Evolutionary conservation across 192 early-diverging fungal species (phyloP), one percentile per base, ranked within the genome.

Genomic region (Dimargaris verticillata): DNA sequence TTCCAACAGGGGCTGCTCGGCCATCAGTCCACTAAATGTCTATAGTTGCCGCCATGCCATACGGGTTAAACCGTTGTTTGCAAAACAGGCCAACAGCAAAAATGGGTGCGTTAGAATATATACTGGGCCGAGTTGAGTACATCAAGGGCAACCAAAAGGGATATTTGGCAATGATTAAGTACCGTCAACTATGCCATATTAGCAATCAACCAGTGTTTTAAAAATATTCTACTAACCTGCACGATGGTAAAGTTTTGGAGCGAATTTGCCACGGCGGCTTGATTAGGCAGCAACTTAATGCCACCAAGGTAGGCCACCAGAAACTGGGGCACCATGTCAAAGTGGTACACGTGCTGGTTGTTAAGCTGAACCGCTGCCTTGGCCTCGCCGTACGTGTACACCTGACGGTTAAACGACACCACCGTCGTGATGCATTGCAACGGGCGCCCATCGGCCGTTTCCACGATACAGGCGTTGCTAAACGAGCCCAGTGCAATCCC

Each of bases 291-390:
- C 5, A 15, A 4, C 53, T 41, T 55, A 6, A 41, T 24, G n/a
- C 29, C 7, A 28, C 29, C 14, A 41, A 55, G 53, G 53, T 55
- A 55, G 28, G 28, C 33, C 9, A 20, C 53, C 25, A 55, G 5
- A 24, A 55, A 55, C 33, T 12, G 26, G 4, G 53, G 29, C 5
- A 55, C 53, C 22, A 55, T 28, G 33, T 55, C 53, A 55, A 55
- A 55, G 33, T 55, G 53, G 33, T 55, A 55, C 25, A 55, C 53
- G 24, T 55, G 53, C 33, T 55, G 53, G 53, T n/a, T 41, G 53
- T 55, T 55, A 4, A 55, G 28, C 24, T 22, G 26, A 13, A 41
- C 53, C 12, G 53, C 11, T 28, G 33, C 53, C 53, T 55, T 55
- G 53, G 53, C 53, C 26, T 55, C 53, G 53, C 25, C 26, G 14